Evolutionary conservation across 176 grass and related monocot species (phyloP), one percentile per base, ranked within the genome.

Genomic region (Rhynchospora tenuis): DNA sequence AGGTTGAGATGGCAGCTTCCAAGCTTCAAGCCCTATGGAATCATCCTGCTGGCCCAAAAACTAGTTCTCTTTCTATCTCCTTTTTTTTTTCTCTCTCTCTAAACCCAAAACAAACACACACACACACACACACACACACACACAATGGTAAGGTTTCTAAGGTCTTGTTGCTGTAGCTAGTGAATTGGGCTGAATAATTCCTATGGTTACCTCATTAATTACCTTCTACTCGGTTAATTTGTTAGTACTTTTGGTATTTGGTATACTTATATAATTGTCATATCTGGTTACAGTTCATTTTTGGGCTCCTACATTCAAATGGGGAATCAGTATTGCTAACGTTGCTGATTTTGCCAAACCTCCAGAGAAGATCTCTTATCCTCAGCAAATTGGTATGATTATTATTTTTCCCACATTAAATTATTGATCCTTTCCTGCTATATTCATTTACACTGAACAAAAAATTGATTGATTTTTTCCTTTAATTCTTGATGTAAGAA

Each of bases 271-370:
- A 59, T 62, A n/a, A 14, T 44, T 27, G 31, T 60, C 58, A 22
- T 59, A 67, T 86, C 58, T 38, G 33, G n/a, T 81, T 86, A 61
- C 75, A 90, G 91, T 98, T 95, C 93, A 93, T 90, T 93, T 95
- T 84, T 95, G 95, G 95, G 92, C 92, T 12, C 91, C 91, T 11
- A 98, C 91, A 46, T 98, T 98, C 63, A 98, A 98, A 88, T 98
- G 96, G 96, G 93, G 88, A 20, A 98, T 98, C 57, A 98, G 91
- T 64, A 95, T 98, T 57, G 96, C 96, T 9, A 98, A 95, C 54
- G 51, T 95, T 84, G 96, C 92, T 2, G 95, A 98, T 80, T 98
- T 98, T 51, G 69, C 92, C 16, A 98, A 95, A 78, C 92, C 91
- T 83, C 95, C 95, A 20, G 95, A 98, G 87, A 93, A 91, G 57